Base-by-base conservation (phyloP, 805 yeast species). In the Metschnikowia kofuensis region DNA sequence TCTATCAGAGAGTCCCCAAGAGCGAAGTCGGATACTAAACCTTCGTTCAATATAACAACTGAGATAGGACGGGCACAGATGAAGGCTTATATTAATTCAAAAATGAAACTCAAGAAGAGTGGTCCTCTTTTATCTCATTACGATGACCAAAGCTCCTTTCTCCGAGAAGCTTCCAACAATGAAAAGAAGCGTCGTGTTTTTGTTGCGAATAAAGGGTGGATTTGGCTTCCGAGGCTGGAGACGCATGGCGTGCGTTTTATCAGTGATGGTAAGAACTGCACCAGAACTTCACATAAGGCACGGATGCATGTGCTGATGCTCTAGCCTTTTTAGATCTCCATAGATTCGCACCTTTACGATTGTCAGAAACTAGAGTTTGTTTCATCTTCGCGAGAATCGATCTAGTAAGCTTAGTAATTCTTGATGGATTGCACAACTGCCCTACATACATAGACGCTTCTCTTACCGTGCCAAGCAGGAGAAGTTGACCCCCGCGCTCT, bases 171-270 rank as follows among this genome's bases (percentile, higher is more conserved):
- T 28, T 28, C 48, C 7, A 29, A 30, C 15, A 35, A 37, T 14
- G 40, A 14, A 15, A 48, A 28, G 27, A 44, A 42, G 47, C 31
- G 50, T 8, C 44, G 55, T 13, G 51, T 51, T 7, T 51, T 38
- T 29, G 42, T 48, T 15, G 50, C 55, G 7, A 42, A 42, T 27
- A 46, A 51, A 36, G 56, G 56, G n/a, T 53, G 56, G 56, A 44
- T 53, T 21, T 47, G 50, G 50, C 46, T 47, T 29, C 6, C 50
- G 7, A 42, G 29, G 10, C 44, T 26, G 42, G 45, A 46, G 38
- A 30, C 39, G 8, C 40, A 38, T 27, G 44, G 42, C 35, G 44
- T 45, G 36, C 35, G 35, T n/a, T 40, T 45, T 21, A 21, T 30
- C 13, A 35, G n/a, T 34, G 29, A 28, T 12, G 35, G 11, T 11